phyloP scores from a whole-genome alignment of 495 filamentous ascomycete genomes.

The Baudoinia panamericana region DNA sequence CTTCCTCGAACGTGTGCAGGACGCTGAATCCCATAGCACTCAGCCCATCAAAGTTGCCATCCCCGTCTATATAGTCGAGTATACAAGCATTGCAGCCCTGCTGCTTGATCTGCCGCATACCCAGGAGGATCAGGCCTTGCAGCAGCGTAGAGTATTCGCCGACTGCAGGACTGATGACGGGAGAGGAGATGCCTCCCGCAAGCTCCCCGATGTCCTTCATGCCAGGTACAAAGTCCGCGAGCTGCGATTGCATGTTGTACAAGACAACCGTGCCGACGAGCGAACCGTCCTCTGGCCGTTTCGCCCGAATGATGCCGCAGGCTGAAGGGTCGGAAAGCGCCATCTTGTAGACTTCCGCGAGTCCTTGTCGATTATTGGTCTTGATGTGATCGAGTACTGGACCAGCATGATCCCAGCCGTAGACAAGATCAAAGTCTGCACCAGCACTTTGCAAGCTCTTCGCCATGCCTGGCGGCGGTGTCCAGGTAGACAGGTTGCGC shows the following conservation, averaged over 20 bases:
- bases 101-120: slow-evolving; percentile 68
- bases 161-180: slow-evolving; percentile 56
- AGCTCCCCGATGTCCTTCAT: slow-evolving; percentile 42
- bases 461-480: slow-evolving; percentile 57
- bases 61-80: slow-evolving; percentile 62
- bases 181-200: slow-evolving; percentile 65
- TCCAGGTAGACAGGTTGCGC: slow-evolving; percentile 56
- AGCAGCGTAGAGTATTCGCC: slow-evolving; percentile 58
- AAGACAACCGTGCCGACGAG: slow-evolving; percentile 75
- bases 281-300: slow-evolving; percentile 49
- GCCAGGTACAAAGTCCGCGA: slow-evolving; percentile 58
- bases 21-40: slow-evolving; percentile 64
- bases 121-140: slow-evolving; percentile 70
- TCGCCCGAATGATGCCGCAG: slow-evolving; percentile 75
- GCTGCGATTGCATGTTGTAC: slow-evolving; percentile 51
- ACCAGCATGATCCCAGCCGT: slow-evolving; percentile 64
- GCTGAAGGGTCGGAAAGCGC: slow-evolving; percentile 58
- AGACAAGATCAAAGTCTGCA: slow-evolving; percentile 64
- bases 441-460: slow-evolving; percentile 56
- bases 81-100: slow-evolving; percentile 56
- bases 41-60: slow-evolving; percentile 57
- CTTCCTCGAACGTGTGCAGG: slow-evolving; percentile 66
- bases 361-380: slow-evolving; percentile 61
- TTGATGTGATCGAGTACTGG: slow-evolving; percentile 62
- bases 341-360: slow-evolving; percentile 69